Conservation (phyloP, 2,329 filamentous ascomycete species). For the Fusarium odoratissimum region DNA sequence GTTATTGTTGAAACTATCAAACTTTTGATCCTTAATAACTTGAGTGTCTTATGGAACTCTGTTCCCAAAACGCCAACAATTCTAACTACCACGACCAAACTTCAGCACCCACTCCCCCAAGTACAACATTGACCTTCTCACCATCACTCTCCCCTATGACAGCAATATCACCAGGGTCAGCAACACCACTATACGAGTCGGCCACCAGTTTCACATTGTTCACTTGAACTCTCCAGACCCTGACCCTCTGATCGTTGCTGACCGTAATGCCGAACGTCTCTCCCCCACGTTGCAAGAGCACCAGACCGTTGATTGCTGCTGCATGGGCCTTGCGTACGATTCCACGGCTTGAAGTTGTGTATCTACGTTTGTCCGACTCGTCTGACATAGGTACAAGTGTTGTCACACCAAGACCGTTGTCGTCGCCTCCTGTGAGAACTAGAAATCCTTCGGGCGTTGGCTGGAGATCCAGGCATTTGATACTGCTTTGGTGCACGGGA, state of each 20-base stretch:
- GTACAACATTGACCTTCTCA: slow-evolving; percentile 27
- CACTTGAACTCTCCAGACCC: slow-evolving; percentile 60
- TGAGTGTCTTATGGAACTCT: no score
- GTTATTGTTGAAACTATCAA: not conserved
- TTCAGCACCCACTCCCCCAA: slow-evolving; percentile 42
- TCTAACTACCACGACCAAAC: slow-evolving; percentile 39
- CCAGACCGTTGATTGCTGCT: slow-evolving; percentile 74
- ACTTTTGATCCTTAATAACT: not conserved
- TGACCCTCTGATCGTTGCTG: slow-evolving; percentile 72
- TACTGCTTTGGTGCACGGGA: slow-evolving; percentile 80
- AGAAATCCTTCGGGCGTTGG: slow-evolving; percentile 53
- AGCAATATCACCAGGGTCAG: slow-evolving; percentile 63
- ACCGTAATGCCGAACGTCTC: slow-evolving; percentile 55
- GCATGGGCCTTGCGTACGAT: slow-evolving; percentile 69
- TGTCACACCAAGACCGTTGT: slow-evolving; percentile 79
- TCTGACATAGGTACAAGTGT: slow-evolving; percentile 38
- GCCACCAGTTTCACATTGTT: slow-evolving; percentile 55
- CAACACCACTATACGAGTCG: slow-evolving; percentile 68
- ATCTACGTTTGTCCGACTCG: slow-evolving; percentile 31
- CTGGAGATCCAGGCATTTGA: slow-evolving; percentile 72
- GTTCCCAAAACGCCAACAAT: not conserved
- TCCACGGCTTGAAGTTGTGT: slow-evolving; percentile 39
- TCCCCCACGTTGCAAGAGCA: slow-evolving; percentile 47
- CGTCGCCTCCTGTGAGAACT: slow-evolving; percentile 85
- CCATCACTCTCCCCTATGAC: slow-evolving; percentile 1